A percentile compares a stretch with the other conserved stretches of the same genome.
These are phyloP conservation scores for Globisporangium sylvaticum DNA, from an alignment of 352 stramenopile genomes.

Conservation along the genomic window DNA sequence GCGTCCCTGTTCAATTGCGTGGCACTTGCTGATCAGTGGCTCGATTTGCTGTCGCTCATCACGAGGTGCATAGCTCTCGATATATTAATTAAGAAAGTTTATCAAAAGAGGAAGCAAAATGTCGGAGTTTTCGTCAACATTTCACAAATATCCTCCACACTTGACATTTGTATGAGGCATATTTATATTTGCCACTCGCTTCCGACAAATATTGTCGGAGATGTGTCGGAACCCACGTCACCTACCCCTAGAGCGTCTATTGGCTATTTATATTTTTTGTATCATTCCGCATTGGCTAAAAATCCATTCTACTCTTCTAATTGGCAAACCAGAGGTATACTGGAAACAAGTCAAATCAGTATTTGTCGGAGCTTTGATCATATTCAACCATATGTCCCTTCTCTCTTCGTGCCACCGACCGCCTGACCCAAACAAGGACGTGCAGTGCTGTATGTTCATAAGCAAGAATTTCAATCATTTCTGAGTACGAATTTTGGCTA, in stretches of 20 bases:
- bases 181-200: not conserved
- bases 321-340: not conserved
- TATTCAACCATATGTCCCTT: not conserved
- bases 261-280: not conserved
- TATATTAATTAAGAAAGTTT: not conserved
- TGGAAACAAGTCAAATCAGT: not conserved
- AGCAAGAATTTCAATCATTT: no score
- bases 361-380: not conserved
- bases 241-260: not conserved
- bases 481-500: no score
- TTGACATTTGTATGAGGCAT: not conserved
- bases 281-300: not conserved
- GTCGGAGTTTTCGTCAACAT: not conserved
- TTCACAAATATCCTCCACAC: not conserved
- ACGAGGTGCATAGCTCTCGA: no score
- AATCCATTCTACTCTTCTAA: not conserved
- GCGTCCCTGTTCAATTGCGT: not conserved
- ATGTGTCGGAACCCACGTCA: not conserved
- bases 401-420: no score
- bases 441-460: no score
- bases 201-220: slow-evolving; percentile 3
- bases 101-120: not conserved
- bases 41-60: no score
- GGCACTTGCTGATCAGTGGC: no score
- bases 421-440: no score